Percentiles rank a stretch among this genome's conserved stretches.
phyloP scores from a whole-genome alignment of 352 stramenopile species.

The Pythium grandisporangium region DNA sequence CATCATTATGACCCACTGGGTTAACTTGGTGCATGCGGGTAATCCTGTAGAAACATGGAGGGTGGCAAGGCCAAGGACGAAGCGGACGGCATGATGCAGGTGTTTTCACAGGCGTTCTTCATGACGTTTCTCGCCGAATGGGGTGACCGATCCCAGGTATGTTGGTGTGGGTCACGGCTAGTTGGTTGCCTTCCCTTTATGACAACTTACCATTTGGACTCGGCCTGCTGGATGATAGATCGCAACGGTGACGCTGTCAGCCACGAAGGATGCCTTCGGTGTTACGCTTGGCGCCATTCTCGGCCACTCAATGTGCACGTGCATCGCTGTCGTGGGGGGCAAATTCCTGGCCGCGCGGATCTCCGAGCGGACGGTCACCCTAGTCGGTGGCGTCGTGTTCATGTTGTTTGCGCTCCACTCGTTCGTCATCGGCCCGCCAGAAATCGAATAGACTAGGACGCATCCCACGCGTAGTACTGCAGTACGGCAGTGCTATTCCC shows the following conservation, averaged over 20 bases:
- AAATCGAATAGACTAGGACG: slow-evolving; percentile 6
- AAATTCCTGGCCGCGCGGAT: slow-evolving; percentile 97
- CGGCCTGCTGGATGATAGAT: too few species aligned
- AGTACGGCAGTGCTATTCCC: too few species aligned
- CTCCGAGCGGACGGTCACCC: slow-evolving; percentile 95
- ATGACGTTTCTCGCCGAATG: slow-evolving; percentile 99
- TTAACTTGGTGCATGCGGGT: too few species aligned
- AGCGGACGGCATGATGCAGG: slow-evolving; percentile 62
- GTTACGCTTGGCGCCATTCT: slow-evolving; percentile 95
- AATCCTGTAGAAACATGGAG: slow-evolving; percentile 22
- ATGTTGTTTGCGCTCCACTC: slow-evolving; percentile 96
- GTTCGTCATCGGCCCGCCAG: slow-evolving; percentile 81
- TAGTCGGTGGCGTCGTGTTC: slow-evolving; percentile 95
- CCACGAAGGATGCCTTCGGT: slow-evolving; percentile 91
- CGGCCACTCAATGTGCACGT: slow-evolving; percentile 97
- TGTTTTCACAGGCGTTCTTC: slow-evolving; percentile 93
- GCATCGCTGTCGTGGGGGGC: slow-evolving; percentile 95
- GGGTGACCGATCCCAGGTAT: slow-evolving; percentile 94
- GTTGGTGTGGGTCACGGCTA: not conserved
- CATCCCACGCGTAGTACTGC: too few species aligned
- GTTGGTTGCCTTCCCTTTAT: too few species aligned
- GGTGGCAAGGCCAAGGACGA: slow-evolving; percentile 13
- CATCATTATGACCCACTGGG: too few species aligned
- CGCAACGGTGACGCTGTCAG: slow-evolving; percentile 96
- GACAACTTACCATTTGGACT: not conserved